Conservation (phyloP, 208 protist genomes). For the Endotrypanum monterogeii region DNA sequence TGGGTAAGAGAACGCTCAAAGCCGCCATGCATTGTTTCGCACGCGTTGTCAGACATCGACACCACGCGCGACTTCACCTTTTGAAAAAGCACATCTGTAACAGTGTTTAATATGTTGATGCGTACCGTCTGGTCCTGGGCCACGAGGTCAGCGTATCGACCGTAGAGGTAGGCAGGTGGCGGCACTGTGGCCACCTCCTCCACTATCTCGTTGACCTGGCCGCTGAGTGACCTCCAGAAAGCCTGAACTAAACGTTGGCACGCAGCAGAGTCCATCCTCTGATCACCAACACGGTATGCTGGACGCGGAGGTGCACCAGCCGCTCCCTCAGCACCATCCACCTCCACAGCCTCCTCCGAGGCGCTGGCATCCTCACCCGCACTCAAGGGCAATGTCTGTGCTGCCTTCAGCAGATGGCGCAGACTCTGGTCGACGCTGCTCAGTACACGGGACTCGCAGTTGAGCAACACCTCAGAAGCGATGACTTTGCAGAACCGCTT, state of each 20-base stretch:
- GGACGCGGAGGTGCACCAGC: background rate
- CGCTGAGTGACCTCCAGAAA: slow-evolving; percentile 70
- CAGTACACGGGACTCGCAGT: slow-evolving; percentile 52
- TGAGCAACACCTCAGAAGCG: slow-evolving; percentile 46
- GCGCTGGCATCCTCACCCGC: background rate
- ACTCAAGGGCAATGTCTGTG: slow-evolving; percentile 55
- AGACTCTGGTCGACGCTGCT: slow-evolving; percentile 53
- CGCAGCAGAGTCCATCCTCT: slow-evolving; percentile 47
- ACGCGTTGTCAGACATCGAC: slow-evolving; percentile 77
- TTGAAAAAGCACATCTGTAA: slow-evolving; percentile 59
- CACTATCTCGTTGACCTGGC: slow-evolving; percentile 40
- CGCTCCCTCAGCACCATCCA: slow-evolving; percentile 2
- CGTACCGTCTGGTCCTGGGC: slow-evolving; percentile 59
- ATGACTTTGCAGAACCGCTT: slow-evolving; percentile 59
- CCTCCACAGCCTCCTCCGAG: slow-evolving; percentile 20
- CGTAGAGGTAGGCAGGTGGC: slow-evolving; percentile 45
- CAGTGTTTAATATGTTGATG: slow-evolving; percentile 45
- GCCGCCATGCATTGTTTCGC: slow-evolving; percentile 71
- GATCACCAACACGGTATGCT: slow-evolving; percentile 12
- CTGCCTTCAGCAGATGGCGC: slow-evolving; percentile 51
- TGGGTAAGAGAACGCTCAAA: slow-evolving; percentile 79
- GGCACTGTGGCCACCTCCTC: slow-evolving; percentile 33
- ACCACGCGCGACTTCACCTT: slow-evolving; percentile 62
- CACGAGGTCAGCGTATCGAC: slow-evolving; percentile 53
- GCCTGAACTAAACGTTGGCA: slow-evolving; percentile 50